Evolutionary conservation across 257 asterid genomes (phyloP).

Genomic region (Scutellaria galericulata): DNA sequence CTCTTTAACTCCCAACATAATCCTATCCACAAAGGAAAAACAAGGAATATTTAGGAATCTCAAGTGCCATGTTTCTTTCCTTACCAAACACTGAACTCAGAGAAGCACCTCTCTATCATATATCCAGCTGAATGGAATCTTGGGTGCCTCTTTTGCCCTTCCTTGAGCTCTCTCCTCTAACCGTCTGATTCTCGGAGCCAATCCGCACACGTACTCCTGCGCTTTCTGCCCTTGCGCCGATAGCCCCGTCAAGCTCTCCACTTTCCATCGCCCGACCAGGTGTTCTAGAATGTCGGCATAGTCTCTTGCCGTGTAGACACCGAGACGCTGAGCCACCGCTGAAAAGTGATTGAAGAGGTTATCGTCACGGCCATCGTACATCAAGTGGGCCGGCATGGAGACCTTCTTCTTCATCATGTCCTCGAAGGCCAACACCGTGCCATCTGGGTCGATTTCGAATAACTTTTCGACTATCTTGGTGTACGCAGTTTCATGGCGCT

Average conservation of each 20-base stretch:
- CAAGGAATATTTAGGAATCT: not conserved
- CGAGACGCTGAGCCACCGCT: conserved; percentile 73
- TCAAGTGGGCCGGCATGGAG: conserved; percentile 88
- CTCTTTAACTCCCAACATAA: conserved; percentile 29
- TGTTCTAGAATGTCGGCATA: conserved; percentile 80
- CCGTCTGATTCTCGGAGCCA: conserved; percentile 67
- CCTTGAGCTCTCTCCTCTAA: conserved; percentile 74
- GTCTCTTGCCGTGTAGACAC: conserved; percentile 74
- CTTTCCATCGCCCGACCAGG: conserved; percentile 73
- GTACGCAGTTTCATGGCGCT: conserved; percentile 86
- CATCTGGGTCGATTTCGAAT: conserved; percentile 79
- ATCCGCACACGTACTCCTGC: conserved; percentile 74
- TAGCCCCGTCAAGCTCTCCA: conserved; percentile 56
- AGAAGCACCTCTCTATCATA: conserved; percentile 71
- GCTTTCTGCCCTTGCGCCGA: conserved; percentile 69
- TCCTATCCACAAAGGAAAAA: conserved; percentile 23
- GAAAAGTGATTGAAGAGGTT: conserved; percentile 72
- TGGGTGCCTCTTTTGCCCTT: conserved; percentile 57
- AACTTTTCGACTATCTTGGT: conserved; percentile 79
- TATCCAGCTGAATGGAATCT: conserved; percentile 71
- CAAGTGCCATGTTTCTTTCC: conserved; percentile 5
- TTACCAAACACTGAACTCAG: conserved; percentile 36
- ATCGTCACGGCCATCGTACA: conserved; percentile 78
- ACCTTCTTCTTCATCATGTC: conserved; percentile 89
- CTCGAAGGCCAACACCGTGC: conserved; percentile 67